Percentiles rank a stretch among this genome's conserved stretches.
phyloP scores from a whole-genome alignment of 169 alveolate genomes.

The Theileria equi region DNA sequence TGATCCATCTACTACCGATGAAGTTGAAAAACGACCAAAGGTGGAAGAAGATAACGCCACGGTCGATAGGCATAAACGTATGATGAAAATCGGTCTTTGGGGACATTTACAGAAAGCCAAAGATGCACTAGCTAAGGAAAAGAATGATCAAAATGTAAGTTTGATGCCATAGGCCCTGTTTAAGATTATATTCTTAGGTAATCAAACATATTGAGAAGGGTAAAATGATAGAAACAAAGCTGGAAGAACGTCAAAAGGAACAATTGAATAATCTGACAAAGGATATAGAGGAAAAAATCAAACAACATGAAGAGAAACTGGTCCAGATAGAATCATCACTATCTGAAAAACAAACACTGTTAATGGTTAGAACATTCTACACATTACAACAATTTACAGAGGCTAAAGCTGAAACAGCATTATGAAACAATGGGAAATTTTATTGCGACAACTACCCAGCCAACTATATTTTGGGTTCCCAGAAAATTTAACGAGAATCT shows the following conservation, averaged over 20 bases:
- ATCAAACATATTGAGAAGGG: conserved; percentile 63
- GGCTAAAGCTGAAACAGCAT: conserved; percentile 54
- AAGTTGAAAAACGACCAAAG: conserved; percentile 62
- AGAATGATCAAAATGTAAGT: conserved; percentile 55
- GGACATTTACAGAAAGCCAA: conserved; percentile 67
- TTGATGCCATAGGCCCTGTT: background rate
- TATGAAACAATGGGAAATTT: conserved; percentile 69
- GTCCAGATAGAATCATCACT: conserved; percentile 6
- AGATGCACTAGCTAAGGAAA: conserved; percentile 68
- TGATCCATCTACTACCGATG: conserved; percentile 14
- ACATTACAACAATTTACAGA: conserved; percentile 37
- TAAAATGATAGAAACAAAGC: conserved; percentile 52
- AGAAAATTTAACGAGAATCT: conserved; percentile 58
- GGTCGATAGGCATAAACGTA: conserved; percentile 61
- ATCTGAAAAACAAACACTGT: conserved; percentile 4
- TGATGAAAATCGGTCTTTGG: conserved; percentile 59
- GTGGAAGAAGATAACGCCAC: conserved; percentile 54
- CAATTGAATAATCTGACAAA: conserved; percentile 25
- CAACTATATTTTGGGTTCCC: conserved; percentile 76
- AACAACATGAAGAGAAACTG: conserved; percentile 33
- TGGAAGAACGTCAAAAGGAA: conserved; percentile 50
- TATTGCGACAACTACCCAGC: conserved; percentile 71
- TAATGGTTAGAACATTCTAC: conserved; percentile 14
- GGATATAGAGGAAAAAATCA: conserved; percentile 27
- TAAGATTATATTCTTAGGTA: conserved; percentile 38